Evolutionary conservation across 1,139 yeast species (phyloP), one percentile per base, ranked within the genome.

Genomic region (Taiozyma sp.): DNA sequence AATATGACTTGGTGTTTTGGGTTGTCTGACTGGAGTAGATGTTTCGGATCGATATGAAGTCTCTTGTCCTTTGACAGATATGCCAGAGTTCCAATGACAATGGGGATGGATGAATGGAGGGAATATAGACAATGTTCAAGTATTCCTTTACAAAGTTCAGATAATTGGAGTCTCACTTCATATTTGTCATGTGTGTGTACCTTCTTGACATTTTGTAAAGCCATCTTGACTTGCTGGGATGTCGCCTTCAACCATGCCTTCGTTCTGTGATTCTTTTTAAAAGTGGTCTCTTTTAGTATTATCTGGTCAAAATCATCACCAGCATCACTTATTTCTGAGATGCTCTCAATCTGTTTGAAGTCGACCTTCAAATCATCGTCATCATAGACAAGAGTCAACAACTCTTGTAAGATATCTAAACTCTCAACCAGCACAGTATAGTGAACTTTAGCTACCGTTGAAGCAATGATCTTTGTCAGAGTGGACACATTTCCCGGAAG

Each of bases 231-330:
- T 60, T 88, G 93, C 34, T 71, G 69, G 2, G 85, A 72, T 0
- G 91, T 83, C 0, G 84, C 88, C 21, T 63, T 69, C 22, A 85
- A 65, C 96, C 96, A 88, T 10, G 79, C 63, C 13, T 69, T 67
- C 2, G 81, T 74, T 56, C 90, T 70, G 54, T 76, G 80, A 1
- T 59, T 52, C 43, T 64, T 66, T n/a, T 55, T 53, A 39, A 56
- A 56, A 0, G 52, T 53, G 6, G 53, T 46, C 3, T 51, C 62
- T 10, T 53, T 47, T 48, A 63, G 44, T 44, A 60, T 49, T 6
- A 64, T 55, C n/a, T 50, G 50, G 13, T 54, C 53, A 24, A 60
- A 48, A 8, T 56, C 56, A 1, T 49, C 40, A n/a, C 52, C 57
- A 16, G 26, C 14, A 9, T 55, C 53, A 7, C 49, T 37, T 9